Evolutionary conservation across 2,329 filamentous ascomycete genomes (phyloP).

Genomic region (Blumeriella jaapii): DNA sequence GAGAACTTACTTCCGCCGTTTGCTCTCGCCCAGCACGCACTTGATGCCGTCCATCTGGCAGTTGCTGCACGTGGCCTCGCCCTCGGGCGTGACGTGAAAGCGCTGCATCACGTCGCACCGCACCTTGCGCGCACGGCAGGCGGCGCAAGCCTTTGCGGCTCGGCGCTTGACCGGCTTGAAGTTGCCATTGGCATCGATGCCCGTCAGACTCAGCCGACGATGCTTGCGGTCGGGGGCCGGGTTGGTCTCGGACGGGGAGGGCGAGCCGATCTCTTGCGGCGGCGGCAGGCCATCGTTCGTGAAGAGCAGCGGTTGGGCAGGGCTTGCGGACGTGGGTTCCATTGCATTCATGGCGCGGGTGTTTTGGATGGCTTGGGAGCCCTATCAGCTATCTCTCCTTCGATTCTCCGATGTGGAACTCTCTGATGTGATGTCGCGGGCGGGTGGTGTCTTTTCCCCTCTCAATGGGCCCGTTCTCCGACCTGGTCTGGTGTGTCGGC

Average conservation of each 20-base stretch:
- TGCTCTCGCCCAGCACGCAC: slow-evolving; percentile 47
- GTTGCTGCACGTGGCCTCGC: slow-evolving; percentile 25
- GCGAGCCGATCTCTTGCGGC: background rate
- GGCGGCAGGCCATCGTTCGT: background rate
- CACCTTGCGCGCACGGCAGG: slow-evolving; percentile 80
- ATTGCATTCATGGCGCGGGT: no score
- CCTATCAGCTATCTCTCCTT: no score
- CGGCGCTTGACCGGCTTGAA: slow-evolving; percentile 49
- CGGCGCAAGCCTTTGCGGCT: slow-evolving; percentile 84
- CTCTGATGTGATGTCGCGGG: no score
- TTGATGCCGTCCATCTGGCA: slow-evolving; percentile 35
- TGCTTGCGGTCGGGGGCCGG: background rate
- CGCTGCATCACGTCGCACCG: slow-evolving; percentile 85
- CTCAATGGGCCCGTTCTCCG: no score
- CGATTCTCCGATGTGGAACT: no score
- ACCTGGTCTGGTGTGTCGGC: no score
- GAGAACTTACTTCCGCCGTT: slow-evolving; percentile 54
- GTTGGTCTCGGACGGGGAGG: background rate
- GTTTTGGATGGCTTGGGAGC: no score
- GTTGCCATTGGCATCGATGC: slow-evolving; percentile 4
- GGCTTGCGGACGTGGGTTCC: no score
- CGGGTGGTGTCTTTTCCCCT: no score
- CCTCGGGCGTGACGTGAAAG: slow-evolving; percentile 21
- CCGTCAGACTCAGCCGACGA: background rate
- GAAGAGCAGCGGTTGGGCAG: no score